Evolutionary conservation across 257 asterid genomes (phyloP).

Genomic region (Solanum neorickii): DNA sequence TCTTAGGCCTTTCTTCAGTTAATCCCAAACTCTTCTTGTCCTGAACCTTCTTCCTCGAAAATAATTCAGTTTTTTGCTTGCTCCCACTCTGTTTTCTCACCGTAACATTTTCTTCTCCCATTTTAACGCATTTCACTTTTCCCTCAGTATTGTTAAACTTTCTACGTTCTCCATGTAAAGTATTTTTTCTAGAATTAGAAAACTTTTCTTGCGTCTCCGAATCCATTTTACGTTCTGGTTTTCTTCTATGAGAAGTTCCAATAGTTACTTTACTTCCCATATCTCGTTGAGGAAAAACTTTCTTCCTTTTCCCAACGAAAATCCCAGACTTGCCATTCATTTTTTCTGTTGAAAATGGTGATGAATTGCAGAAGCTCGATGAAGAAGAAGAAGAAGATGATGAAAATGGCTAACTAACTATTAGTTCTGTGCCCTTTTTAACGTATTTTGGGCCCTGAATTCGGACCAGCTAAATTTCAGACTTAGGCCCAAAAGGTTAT

Average conservation of each 20-base stretch:
- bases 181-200: constrained; percentile 2
- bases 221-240: not conserved
- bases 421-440: not conserved
- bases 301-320: constrained; percentile 42
- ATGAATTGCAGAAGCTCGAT: not conserved
- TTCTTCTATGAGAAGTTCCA: constrained; percentile 6
- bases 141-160: constrained; percentile 21
- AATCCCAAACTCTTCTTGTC: constrained; percentile 21
- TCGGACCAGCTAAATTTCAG: not conserved
- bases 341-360: not conserved
- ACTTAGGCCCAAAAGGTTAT: not conserved
- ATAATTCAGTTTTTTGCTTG: constrained; percentile 13
- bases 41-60: constrained; percentile 26
- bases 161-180: constrained; percentile 6
- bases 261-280: not conserved
- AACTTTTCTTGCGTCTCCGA: constrained; percentile 19
- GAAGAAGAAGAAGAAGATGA: not conserved
- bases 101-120: constrained; percentile 5
- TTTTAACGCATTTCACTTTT: not conserved
- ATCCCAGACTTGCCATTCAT: constrained; percentile 3
- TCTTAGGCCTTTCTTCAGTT: constrained; percentile 38
- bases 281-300: constrained; percentile 24
- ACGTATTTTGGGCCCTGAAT: not conserved
- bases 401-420: not conserved
- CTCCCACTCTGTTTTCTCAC: constrained; percentile 12